Base-by-base conservation (phyloP, 345 rosid genomes). In the Kandelia obovata region DNA sequence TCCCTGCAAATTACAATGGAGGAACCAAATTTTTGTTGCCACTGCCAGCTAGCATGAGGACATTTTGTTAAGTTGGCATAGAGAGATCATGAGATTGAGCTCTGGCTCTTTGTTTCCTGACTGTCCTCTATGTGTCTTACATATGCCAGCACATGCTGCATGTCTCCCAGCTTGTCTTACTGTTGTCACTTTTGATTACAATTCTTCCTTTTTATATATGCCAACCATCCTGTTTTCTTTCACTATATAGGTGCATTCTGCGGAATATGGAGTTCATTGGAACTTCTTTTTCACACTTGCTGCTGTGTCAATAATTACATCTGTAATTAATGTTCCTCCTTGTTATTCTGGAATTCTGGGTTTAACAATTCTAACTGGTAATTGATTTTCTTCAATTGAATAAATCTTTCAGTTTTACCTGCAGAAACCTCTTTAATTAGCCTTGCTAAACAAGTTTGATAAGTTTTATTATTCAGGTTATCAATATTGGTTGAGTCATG, bases 241-340 rank as follows among this genome's bases (percentile, higher is more conserved):
- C 32, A 0, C 56, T 25, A 28, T 67, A 65, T 69, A 91, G 97
- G 91, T 89, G 68, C 98, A 89, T 70, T 80, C 79, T 26, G 92
- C 88, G 19, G 97, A 95, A 79, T 90, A 92, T 71, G 96, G 97
- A 77, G 84, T 88, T 34, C 97, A 95, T 67, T 88, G 99, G 96
- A 89, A 92, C 75, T 95, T 92, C 89, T 95, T 94, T 79, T 92
- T 91, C 84, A 89, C 97, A 3, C 93, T 92, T 58, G 97, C 96
- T 46, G 88, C 85, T 59, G 90, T 92, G 66, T 81, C 93, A 61
- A 76, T 91, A 53, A 84, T 88, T 61, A 82, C 96, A 62, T 88
- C 92, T 62, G 61, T 80, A 59, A 76, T 82, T 64, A 88, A 84
- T 70, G 68, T 90, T 71, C 87, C 84, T 21, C 85, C 92, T 4